Evolutionary conservation across 129 eudicot genomes (phyloP), one percentile per base, ranked within the genome.

Genomic region (Tagetes erecta): DNA sequence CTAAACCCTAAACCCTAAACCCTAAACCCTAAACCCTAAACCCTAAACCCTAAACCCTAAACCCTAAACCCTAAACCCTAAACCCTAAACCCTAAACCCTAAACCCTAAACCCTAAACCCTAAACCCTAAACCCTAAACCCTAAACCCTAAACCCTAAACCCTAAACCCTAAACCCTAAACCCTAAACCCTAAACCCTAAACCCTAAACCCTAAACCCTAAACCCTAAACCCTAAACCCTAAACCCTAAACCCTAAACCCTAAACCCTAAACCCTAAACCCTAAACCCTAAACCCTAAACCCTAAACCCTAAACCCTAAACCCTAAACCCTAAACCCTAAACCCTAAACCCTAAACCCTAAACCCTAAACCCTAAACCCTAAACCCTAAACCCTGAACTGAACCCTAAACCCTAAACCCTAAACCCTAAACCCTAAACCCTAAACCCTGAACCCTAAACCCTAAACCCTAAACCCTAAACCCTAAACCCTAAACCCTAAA

Each of bases 271-370:
- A 51, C 57, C 57, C 57, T 51, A 51, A 51, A 51, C 57, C 57
- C 57, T 51, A 51, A 51, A 51, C 57, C 57, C 57, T 51, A 51
- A 51, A n/a, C n/a, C n/a, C n/a, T n/a, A n/a, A n/a, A n/a, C n/a
- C n/a, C n/a, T n/a, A n/a, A n/a, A n/a, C n/a, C n/a, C n/a, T n/a
- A n/a, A n/a, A n/a, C n/a, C n/a, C n/a, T n/a, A n/a, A n/a, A n/a
- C 57, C 57, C 57, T 51, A 51, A 51, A 51, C 57, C 57, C 57
- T 51, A 51, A 51, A 51, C 57, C 57, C 57, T 51, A 51, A 51
- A 51, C 57, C 57, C 57, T 51, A 51, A 51, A 51, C 57, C 57
- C 57, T 51, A 51, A 51, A n/a, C 57, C 57, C 57, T 51, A 51
- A 51, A 51, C 57, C 57, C 57, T 51, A 51, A 51, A 51, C 57